A percentile compares a stretch with the other conserved stretches of the same genome.
These are phyloP conservation scores for Leccinum barrowsii DNA, from an alignment of 768 basidiomycete species.

Conservation along the genomic window DNA sequence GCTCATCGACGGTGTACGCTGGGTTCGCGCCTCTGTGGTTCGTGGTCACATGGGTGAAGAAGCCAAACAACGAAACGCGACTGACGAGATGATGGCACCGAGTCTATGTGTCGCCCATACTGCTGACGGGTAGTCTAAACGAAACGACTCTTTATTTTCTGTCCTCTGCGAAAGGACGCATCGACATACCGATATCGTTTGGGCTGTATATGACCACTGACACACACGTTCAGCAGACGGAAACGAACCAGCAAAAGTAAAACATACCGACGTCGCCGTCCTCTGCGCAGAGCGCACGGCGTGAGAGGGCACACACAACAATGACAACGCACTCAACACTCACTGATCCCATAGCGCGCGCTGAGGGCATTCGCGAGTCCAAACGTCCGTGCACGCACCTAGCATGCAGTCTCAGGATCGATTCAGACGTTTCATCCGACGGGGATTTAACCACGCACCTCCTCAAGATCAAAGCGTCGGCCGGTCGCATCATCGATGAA, in stretches of 20 bases:
- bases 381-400: conserved; percentile 44
- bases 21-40: conserved; percentile 33
- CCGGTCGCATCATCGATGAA: conserved; percentile 58
- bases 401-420: background rate
- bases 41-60: background rate
- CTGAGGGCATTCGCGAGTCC: conserved; percentile 54
- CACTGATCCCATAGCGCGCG: conserved; percentile 48
- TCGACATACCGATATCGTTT: conserved; percentile 53
- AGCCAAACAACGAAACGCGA: background rate
- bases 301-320: background rate
- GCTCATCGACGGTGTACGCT: conserved; percentile 31
- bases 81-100: conserved; percentile 58
- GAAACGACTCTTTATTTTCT: background rate
- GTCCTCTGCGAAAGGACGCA: background rate
- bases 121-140: conserved; percentile 50
- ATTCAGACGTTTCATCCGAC: background rate
- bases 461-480: conserved; percentile 38
- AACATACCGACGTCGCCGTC: conserved; percentile 50
- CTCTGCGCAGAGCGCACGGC: conserved; percentile 29
- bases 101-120: conserved; percentile 61
- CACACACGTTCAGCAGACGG: conserved; percentile 3
- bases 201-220: conserved; percentile 62
- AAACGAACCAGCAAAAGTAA: background rate
- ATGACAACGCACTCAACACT: conserved; percentile 10
- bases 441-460: conserved; percentile 36